A percentile compares a stretch with the other conserved stretches of the same genome.
Evolutionary conservation across 2,329 filamentous ascomycete genomes (phyloP).

Genomic region (Tolypocladium inflatum): DNA sequence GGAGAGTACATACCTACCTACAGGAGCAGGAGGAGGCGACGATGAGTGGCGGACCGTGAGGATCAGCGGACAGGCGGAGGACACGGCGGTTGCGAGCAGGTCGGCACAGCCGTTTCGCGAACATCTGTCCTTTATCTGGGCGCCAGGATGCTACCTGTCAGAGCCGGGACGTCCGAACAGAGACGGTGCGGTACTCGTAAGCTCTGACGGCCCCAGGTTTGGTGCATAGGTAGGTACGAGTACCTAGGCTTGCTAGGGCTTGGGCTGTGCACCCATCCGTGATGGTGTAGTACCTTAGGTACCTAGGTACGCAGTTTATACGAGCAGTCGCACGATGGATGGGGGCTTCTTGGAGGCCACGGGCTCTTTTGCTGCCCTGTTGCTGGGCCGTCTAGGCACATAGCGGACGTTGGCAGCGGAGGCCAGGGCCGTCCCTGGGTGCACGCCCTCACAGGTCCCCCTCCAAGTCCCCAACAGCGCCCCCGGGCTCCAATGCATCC

Average conservation of each 20-base stretch:
- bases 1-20: no score
- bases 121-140: background rate
- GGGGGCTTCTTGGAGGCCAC: background rate
- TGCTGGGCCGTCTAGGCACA: background rate
- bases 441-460: background rate
- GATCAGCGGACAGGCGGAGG: background rate
- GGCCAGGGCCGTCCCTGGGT: background rate
- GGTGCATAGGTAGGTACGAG: no score
- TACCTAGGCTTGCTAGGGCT: no score
- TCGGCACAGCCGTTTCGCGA: background rate
- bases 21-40: background rate
- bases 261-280: background rate
- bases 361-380: background rate
- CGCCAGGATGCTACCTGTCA: background rate
- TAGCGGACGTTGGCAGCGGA: background rate
- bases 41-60: background rate
- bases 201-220: background rate
- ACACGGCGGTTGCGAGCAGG: background rate
- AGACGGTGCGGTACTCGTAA: background rate
- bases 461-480: background rate
- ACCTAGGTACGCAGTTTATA: background rate
- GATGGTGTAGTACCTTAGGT: no score
- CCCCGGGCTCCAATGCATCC: background rate
- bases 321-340: background rate
- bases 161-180: background rate